Percentiles rank a stretch among this genome's conserved stretches.
These are phyloP conservation scores for Kuraishia piskuri DNA, from an alignment of 805 yeast species.

Conservation along the genomic window DNA sequence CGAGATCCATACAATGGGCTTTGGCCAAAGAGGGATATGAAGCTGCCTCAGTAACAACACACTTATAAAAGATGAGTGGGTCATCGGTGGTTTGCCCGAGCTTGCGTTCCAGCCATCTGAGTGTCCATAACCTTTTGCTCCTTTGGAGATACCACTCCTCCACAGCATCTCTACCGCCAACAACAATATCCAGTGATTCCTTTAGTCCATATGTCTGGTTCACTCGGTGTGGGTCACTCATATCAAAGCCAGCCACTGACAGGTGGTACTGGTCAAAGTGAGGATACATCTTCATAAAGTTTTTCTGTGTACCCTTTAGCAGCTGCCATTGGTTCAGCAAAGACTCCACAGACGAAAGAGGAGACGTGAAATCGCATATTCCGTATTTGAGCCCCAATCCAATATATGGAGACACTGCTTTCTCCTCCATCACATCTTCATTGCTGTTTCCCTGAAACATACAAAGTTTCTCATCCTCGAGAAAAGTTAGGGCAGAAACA, in stretches of 20 bases:
- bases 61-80: constrained; percentile 24
- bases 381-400: constrained; percentile 18
- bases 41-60: constrained; percentile 32
- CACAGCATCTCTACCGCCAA: background rate
- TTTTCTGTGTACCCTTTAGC: constrained; percentile 1
- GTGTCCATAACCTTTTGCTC: background rate
- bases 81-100: background rate
- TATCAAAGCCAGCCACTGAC: background rate
- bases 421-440: background rate
- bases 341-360: constrained; percentile 16
- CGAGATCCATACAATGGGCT: constrained; percentile 40
- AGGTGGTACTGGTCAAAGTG: background rate
- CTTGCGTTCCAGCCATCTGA: background rate
- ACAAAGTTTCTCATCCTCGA: constrained; percentile 4
- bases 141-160: background rate
- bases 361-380: constrained; percentile 19
- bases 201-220: background rate
- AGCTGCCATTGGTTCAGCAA: constrained; percentile 22
- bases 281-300: background rate
- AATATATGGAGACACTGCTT: constrained; percentile 5
- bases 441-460: background rate
- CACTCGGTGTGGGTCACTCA: background rate
- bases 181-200: background rate
- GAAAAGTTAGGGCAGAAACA: background rate
- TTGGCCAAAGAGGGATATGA: constrained; percentile 21